Evolutionary conservation across 305 asterid species (phyloP).

Genomic region (Ajuga reptans): DNA sequence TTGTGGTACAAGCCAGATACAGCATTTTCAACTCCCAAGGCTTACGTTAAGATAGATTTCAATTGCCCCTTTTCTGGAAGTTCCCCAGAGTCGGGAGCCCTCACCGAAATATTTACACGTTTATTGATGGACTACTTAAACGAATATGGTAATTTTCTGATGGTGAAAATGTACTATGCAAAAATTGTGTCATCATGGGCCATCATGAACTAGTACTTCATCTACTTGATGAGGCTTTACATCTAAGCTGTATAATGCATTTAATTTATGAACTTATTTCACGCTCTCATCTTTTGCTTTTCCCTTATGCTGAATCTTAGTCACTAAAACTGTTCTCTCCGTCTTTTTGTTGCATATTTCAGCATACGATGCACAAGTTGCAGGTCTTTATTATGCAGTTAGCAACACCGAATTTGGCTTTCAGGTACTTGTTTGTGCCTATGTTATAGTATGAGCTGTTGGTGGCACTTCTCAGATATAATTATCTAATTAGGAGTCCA

Average conservation of each 20-base stretch:
- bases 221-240: constrained; percentile 2
- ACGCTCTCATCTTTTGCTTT: constrained; percentile 7
- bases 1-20: constrained; percentile 95
- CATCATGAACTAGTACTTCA: background rate
- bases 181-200: constrained; percentile 12
- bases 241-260: background rate
- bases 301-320: background rate
- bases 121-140: constrained; percentile 90
- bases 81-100: constrained; percentile 81
- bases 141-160: constrained; percentile 67
- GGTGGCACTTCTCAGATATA: constrained; percentile 9
- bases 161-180: constrained; percentile 7
- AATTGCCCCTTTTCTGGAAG: constrained; percentile 74
- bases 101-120: constrained; percentile 76
- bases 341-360: constrained; percentile 29
- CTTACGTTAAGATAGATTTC: constrained; percentile 73
- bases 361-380: constrained; percentile 97
- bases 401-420: constrained; percentile 59
- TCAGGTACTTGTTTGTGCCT: constrained; percentile 49
- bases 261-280: constrained; percentile 7
- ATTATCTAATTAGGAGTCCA: background rate
- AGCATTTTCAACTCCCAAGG: constrained; percentile 78
- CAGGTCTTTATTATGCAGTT: constrained; percentile 83
- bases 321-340: background rate
- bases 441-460: constrained; percentile 11